Percentiles rank a stretch among this genome's conserved stretches.
Conservation (phyloP, 2,329 filamentous ascomycete genomes). For the Myriosclerotinia curreyana region DNA sequence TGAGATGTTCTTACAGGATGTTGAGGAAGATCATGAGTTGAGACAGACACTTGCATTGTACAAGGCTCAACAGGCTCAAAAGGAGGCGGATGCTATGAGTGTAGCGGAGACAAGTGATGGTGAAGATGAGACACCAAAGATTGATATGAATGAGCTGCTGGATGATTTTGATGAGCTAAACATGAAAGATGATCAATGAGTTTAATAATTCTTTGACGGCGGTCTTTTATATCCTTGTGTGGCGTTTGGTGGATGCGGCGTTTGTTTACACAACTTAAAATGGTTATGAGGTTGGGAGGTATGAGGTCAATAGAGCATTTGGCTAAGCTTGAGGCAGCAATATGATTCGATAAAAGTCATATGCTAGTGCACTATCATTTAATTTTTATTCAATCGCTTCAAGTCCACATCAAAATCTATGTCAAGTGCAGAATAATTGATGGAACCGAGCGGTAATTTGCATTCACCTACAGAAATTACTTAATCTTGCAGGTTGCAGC, state of each 20-base stretch:
- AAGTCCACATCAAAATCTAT: neutral
- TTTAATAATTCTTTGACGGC: constrained; percentile 15
- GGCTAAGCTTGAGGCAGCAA: constrained; percentile 8
- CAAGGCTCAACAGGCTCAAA: constrained; percentile 54
- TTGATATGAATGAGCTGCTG: constrained; percentile 77
- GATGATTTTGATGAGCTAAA: constrained; percentile 91
- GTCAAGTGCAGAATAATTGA: neutral
- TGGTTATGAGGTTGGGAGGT: constrained; percentile 4
- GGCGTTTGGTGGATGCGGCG: constrained; percentile 19
- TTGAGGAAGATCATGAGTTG: constrained; percentile 92
- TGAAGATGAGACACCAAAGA: constrained; percentile 64
- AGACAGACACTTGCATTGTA: constrained; percentile 82
- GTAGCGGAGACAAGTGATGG: constrained; percentile 60
- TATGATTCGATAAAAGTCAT: neutral
- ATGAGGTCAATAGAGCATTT: neutral
- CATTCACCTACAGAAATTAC: neutral
- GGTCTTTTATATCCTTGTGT: constrained; percentile 20
- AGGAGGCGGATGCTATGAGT: constrained; percentile 64
- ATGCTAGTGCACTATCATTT: constrained; percentile 1
- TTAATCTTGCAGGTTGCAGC: too few relatives aligned
- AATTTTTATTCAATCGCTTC: neutral
- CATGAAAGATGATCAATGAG: constrained; percentile 44
- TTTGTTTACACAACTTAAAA: constrained; percentile 17
- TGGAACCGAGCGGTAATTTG: neutral
- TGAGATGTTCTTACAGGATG: constrained; percentile 93